Evolutionary conservation across 371 early-diverging fungal species (phyloP).

Genomic region (Zopfochytrium polystomum): DNA sequence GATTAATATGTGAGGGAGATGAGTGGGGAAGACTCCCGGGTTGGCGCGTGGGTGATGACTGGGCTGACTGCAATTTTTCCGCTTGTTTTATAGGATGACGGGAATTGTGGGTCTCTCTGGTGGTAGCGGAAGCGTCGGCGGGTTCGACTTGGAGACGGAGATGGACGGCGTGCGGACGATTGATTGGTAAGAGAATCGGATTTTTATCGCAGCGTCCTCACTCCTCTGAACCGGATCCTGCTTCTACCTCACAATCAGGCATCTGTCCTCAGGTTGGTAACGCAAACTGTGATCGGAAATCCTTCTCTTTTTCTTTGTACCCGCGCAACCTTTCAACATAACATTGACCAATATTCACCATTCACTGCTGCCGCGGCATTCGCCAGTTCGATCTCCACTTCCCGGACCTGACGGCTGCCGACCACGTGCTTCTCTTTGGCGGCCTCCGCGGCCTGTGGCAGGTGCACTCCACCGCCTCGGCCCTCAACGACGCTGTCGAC

Average conservation of each 20-base stretch:
- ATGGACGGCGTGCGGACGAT: constrained; percentile 54
- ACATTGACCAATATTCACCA: background rate
- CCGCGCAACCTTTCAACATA: background rate
- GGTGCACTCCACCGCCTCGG: background rate
- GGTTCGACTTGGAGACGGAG: constrained; percentile 44
- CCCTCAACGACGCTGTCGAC: background rate
- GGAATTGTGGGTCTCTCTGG: constrained; percentile 26
- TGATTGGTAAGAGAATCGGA: constrained; percentile 24
- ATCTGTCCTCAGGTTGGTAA: constrained; percentile 55
- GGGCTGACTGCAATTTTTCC: background rate
- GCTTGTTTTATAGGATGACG: constrained; percentile 47
- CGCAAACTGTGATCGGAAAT: no score
- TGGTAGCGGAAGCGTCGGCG: constrained; percentile 51
- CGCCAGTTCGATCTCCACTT: constrained; percentile 53
- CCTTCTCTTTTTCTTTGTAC: background rate
- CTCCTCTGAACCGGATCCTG: background rate
- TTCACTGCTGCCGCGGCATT: background rate
- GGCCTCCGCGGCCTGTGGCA: constrained; percentile 59
- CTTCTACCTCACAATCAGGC: constrained; percentile 28
- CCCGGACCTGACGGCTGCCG: constrained; percentile 51
- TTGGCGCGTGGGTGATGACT: background rate
- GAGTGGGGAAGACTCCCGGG: background rate
- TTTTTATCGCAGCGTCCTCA: background rate
- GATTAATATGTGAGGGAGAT: constrained; percentile 54
- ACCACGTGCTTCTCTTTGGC: constrained; percentile 61